phyloP scores from a whole-genome alignment of 202 grass and related monocot species.

The Elaeis oleifera region DNA sequence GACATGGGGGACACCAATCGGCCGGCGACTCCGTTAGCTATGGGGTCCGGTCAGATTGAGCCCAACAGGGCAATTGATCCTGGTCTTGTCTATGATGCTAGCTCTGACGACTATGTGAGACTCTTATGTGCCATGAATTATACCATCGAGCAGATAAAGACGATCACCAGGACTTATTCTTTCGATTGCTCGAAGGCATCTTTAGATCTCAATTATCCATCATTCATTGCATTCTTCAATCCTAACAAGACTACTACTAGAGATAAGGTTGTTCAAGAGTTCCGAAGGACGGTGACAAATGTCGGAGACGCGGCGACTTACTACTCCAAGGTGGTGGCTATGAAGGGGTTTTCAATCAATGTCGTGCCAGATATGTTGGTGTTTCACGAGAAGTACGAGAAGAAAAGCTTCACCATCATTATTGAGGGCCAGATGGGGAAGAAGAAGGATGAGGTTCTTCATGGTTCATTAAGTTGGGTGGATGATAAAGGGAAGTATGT shows the following conservation, averaged over 20 bases:
- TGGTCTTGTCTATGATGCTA: constrained; percentile 58
- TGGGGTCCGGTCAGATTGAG: constrained; percentile 62
- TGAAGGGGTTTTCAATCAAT: constrained; percentile 29
- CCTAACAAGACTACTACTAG: constrained; percentile 20
- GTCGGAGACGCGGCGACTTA: constrained; percentile 41
- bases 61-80: constrained; percentile 68
- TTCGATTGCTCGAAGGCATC: constrained; percentile 48
- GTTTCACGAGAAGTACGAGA: constrained; percentile 41
- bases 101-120: constrained; percentile 41
- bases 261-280: constrained; percentile 10
- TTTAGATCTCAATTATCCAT: constrained; percentile 74
- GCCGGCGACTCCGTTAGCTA: constrained; percentile 37
- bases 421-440: constrained; percentile 26
- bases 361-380: constrained; percentile 37
- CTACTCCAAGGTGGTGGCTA: constrained; percentile 17
- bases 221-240: constrained; percentile 45
- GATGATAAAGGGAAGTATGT: constrained; percentile 45
- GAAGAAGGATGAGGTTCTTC: constrained; percentile 24
- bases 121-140: constrained; percentile 66
- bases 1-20: constrained; percentile 12
- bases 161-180: constrained; percentile 38
- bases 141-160: constrained; percentile 47
- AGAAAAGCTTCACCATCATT: constrained; percentile 40
- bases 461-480: constrained; percentile 47
- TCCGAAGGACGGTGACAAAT: constrained; percentile 54